Evolutionary conservation across 352 stramenopile species (phyloP).

Genomic region (Globisporangium camurandrum): DNA sequence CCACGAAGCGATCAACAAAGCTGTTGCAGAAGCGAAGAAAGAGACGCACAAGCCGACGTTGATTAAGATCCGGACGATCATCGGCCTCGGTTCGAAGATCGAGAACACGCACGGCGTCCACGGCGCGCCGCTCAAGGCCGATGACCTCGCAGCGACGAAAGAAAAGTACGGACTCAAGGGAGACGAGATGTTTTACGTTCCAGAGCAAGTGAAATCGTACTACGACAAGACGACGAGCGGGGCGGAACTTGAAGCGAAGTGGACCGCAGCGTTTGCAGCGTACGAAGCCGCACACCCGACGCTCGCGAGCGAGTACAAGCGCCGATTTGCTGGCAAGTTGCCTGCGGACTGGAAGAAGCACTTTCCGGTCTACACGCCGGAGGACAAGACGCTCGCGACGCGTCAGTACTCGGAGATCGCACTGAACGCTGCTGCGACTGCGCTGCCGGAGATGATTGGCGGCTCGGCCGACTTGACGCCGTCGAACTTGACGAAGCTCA

Average conservation of each 20-base stretch:
- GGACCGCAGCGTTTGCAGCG: conserved; percentile 87
- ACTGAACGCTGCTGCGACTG: conserved; percentile 91
- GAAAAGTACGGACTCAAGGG: conserved; percentile 90
- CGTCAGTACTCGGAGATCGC: conserved; percentile 92
- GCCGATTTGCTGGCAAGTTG: conserved; percentile 90
- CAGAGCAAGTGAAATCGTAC: conserved; percentile 90
- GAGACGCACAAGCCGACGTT: conserved; percentile 95
- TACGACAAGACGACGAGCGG: conserved; percentile 84
- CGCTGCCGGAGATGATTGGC: conserved; percentile 95
- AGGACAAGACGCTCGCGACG: conserved; percentile 89
- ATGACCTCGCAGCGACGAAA: conserved; percentile 90
- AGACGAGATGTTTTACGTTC: conserved; percentile 90
- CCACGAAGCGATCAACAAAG: conserved; percentile 88
- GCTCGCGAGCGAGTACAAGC: conserved; percentile 91
- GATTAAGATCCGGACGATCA: conserved; percentile 98
- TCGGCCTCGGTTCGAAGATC: conserved; percentile 93
- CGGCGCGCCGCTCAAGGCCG: conserved; percentile 92
- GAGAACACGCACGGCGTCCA: conserved; percentile 93
- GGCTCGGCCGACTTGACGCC: conserved; percentile 98
- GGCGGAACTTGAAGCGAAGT: conserved; percentile 76
- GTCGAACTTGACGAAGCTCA: conserved; percentile 95
- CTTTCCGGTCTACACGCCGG: conserved; percentile 88
- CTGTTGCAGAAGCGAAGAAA: conserved; percentile 92
- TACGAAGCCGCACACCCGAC: conserved; percentile 91
- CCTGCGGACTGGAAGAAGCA: conserved; percentile 88